Conservation (phyloP, 208 protist species). For the Angomonas deanei region DNA sequence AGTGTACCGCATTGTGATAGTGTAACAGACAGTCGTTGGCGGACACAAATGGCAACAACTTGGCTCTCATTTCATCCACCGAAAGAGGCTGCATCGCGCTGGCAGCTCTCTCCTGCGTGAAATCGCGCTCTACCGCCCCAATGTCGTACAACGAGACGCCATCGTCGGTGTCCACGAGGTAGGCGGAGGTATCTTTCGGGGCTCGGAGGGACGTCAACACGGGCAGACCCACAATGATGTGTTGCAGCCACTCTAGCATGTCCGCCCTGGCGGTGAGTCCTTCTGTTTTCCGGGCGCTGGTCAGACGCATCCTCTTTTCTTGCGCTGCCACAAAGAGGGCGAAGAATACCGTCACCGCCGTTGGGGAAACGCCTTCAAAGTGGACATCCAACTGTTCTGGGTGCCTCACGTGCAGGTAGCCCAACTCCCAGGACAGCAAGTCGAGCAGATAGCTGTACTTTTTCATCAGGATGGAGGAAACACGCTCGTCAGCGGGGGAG, state of each 20-base stretch:
- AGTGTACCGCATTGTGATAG: background rate
- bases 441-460: conserved; percentile 88
- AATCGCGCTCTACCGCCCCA: background rate
- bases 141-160: background rate
- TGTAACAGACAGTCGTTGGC: background rate
- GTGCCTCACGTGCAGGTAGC: conserved; percentile 33
- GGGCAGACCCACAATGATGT: background rate
- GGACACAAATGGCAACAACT: background rate
- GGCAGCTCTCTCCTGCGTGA: background rate
- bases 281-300: background rate
- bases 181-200: background rate
- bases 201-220: background rate
- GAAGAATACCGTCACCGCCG: conserved; percentile 27
- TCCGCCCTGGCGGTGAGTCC: background rate
- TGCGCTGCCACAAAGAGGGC: conserved; percentile 30
- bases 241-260: background rate
- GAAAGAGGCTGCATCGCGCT: background rate
- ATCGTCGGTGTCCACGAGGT: background rate
- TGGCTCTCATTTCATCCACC: background rate
- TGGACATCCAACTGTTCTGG: conserved; percentile 12
- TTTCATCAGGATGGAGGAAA: conserved; percentile 50
- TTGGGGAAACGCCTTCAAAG: background rate
- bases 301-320: background rate
- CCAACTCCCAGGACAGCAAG: conserved; percentile 68
- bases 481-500: conserved; percentile 17